Conservation (phyloP, 208 protist genomes). For the Acanthamoeba lenticulata region DNA sequence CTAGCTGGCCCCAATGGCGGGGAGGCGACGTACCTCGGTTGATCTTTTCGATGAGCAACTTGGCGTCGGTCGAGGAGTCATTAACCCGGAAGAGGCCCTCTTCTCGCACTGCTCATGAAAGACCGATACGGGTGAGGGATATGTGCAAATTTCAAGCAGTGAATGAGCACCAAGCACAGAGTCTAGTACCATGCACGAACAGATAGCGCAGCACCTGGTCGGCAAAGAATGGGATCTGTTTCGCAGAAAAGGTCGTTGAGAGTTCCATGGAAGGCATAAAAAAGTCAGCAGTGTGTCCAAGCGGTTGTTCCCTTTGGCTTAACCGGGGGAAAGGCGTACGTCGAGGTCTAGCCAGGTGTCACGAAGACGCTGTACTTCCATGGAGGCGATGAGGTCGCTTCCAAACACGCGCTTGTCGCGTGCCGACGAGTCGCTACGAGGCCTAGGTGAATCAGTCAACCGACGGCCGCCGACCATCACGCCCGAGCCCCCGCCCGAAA, state of each 20-base stretch:
- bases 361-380: conserved; percentile 25
- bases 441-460: not conserved
- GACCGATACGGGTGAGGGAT: too few relatives aligned
- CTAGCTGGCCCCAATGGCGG: not conserved
- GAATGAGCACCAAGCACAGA: not conserved
- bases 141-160: too few relatives aligned
- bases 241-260: too few relatives aligned
- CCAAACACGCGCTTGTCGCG: conserved; percentile 48
- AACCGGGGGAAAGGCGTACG: conserved; percentile 12
- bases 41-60: conserved; percentile 52
- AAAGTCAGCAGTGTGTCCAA: too few relatives aligned
- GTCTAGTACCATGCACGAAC: conserved; percentile 52
- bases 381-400: not conserved
- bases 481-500: conserved; percentile 4
- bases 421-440: not conserved
- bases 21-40: conserved; percentile 12
- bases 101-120: not conserved
- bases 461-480: conserved; percentile 7
- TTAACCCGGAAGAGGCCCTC: conserved; percentile 39
- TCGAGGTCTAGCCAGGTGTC: conserved; percentile 47
- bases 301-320: too few relatives aligned
- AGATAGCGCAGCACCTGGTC: conserved; percentile 60
- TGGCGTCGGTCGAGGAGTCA: conserved; percentile 56
- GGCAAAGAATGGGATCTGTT: conserved; percentile 51
- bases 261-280: too few relatives aligned